These are phyloP conservation scores for Fimicolochytrium jonesii DNA, from an alignment of 192 early-diverging fungal species.

Conservation along the genomic window DNA sequence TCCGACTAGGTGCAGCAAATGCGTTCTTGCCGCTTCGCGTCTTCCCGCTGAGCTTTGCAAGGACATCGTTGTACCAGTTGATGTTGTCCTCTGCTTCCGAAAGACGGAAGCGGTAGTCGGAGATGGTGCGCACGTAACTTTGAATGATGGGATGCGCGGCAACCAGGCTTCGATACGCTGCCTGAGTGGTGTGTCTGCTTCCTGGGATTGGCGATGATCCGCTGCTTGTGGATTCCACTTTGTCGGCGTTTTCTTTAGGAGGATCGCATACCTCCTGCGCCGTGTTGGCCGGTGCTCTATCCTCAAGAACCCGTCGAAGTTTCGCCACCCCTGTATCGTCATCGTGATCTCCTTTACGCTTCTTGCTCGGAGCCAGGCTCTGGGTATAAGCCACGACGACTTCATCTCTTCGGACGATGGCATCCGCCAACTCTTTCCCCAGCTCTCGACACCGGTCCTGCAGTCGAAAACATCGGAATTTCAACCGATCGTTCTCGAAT, in stretches of 20 bases:
- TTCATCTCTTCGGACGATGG: conserved; percentile 26
- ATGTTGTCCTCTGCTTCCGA: conserved; percentile 43
- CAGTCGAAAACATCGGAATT: conserved; percentile 32
- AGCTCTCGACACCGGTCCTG: conserved; percentile 21
- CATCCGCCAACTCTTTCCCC: conserved; percentile 20
- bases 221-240: not conserved
- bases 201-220: too few species aligned
- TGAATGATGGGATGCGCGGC: conserved; percentile 26
- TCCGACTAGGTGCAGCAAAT: conserved; percentile 14
- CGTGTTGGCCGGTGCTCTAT: too few species aligned
- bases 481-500: conserved; percentile 33
- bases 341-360: conserved; percentile 10
- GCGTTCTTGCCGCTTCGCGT: not conserved
- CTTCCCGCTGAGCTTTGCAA: conserved; percentile 26
- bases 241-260: not conserved
- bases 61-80: conserved; percentile 48
- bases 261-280: not conserved
- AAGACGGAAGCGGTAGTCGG: conserved; percentile 34
- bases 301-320: too few species aligned
- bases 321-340: not conserved
- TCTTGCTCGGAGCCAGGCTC: conserved; percentile 7
- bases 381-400: conserved; percentile 22
- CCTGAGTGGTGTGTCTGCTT: too few species aligned
- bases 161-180: too few species aligned
- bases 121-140: conserved; percentile 33